These are phyloP conservation scores for Syzygium malaccense DNA, from an alignment of 441 rosid species.

Conservation along the genomic window DNA sequence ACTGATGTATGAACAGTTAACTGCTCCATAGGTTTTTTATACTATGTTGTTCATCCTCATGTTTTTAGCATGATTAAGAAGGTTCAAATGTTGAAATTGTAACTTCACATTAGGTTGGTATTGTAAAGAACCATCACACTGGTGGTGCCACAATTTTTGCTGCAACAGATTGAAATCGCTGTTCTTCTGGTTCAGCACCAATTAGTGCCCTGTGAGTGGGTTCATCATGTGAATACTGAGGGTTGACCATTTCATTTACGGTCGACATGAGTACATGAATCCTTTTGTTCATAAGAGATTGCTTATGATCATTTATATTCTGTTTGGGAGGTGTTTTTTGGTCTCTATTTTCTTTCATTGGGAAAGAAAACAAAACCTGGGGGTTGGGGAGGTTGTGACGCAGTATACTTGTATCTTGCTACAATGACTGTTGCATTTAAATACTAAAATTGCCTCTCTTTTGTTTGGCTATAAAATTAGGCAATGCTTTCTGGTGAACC, in stretches of 20 bases:
- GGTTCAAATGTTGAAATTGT: neutral
- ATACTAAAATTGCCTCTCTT: neutral
- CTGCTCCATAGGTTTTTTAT: neutral
- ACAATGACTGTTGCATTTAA: neutral
- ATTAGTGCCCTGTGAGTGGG: neutral
- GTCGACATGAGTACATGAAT: neutral
- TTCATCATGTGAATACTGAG: neutral
- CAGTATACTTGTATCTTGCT: neutral
- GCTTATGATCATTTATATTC: neutral
- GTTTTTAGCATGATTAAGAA: neutral
- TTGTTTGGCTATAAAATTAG: conserved; percentile 20
- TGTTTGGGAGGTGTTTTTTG: neutral
- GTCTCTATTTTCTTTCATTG: neutral
- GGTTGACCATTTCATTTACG: neutral
- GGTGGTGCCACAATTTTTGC: neutral
- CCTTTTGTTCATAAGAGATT: neutral
- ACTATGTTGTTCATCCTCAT: neutral
- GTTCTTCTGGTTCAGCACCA: neutral
- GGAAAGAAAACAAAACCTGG: neutral
- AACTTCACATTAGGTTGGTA: neutral
- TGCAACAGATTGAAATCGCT: neutral
- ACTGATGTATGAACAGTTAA: neutral
- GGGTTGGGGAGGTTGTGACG: neutral
- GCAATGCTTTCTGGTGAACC: conserved; percentile 99
- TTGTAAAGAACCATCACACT: neutral